Conservation (phyloP, 2,329 filamentous ascomycete species). For the Gnomoniopsis sp. region DNA sequence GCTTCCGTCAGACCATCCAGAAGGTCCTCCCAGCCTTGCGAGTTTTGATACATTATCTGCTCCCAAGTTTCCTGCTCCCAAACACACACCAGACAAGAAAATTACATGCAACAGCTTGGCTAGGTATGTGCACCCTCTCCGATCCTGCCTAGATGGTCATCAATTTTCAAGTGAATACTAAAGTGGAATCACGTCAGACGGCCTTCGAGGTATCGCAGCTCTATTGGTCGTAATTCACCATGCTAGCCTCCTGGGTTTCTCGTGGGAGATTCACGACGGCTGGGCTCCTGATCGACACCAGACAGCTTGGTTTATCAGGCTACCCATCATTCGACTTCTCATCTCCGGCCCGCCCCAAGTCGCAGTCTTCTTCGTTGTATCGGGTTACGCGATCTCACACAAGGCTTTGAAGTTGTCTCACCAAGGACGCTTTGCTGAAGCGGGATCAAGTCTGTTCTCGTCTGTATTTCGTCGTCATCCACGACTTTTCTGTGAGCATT, state of each 20-base stretch:
- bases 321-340: slow-evolving; percentile 30
- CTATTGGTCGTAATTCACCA: slow-evolving; percentile 22
- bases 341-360: slow-evolving; percentile 29
- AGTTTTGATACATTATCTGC: background rate
- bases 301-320: slow-evolving; percentile 19
- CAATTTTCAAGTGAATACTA: background rate
- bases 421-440: slow-evolving; percentile 19
- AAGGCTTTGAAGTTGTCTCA: slow-evolving; percentile 30
- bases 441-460: slow-evolving; percentile 24
- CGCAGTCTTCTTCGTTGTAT: slow-evolving; percentile 35
- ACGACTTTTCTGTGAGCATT: slow-evolving; percentile 21
- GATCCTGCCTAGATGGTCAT: too few relatives aligned
- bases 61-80: slow-evolving; percentile 13
- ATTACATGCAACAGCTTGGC: slow-evolving; percentile 17
- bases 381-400: slow-evolving; percentile 36
- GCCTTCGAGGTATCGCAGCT: slow-evolving; percentile 23
- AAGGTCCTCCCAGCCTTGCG: background rate
- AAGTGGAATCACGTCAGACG: slow-evolving; percentile 17
- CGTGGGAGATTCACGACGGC: slow-evolving; percentile 13
- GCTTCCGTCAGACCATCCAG: background rate
- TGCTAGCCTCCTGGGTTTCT: slow-evolving; percentile 15
- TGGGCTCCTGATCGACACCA: slow-evolving; percentile 11
- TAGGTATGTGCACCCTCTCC: slow-evolving; percentile 7
- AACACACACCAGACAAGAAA: slow-evolving; percentile 1
- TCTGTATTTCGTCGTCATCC: slow-evolving; percentile 27